Base-by-base conservation (phyloP, 371 early-diverging fungal genomes). In the Nematocida sp. region DNA sequence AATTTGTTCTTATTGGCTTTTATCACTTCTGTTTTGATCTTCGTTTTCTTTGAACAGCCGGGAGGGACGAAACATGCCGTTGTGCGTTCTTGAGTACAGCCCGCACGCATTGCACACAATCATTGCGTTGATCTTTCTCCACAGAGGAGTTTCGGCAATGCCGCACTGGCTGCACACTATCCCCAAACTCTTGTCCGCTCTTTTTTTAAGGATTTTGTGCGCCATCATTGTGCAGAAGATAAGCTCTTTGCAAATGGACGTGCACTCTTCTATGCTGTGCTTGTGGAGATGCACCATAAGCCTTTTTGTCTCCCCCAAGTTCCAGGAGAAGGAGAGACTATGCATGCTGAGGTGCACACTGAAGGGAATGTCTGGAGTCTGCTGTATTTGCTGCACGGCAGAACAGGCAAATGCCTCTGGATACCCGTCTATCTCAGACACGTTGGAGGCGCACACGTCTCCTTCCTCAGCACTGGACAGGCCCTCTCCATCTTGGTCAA, bases 61-160 rank as follows among this genome's bases (percentile, higher is more conserved):
- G 31, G 34, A 31, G 11, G 77, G 77, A 2, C 77, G 80, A 23
- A 76, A 58, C 17, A 64, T 48, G 27, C 55, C 67, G 21, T 75
- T 70, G 63, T 82, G 80, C 63, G 77, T 79, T 49, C 76, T 80
- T 32, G 50, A 78, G 52, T 82, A 82, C 19, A 82, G 79, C 27
- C 83, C 83, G 57, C 83, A 82, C 17, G 83, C 83, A 58, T 82
- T 82, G 60, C 83, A 82, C 15, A 80, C 64, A 38, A 67, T 55
- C 1, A 40, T 32, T 2, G 56, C 56, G 52, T 76, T 67, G 0
- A 45, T 21, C 75, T 76, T 63, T 38, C 83, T 62, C 83, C 83
- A 82, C 23, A 80, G 63, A 21, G 80, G 76, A 1, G 83, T 82
- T 13, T 34, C 63, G 2, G 46, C 63, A 19, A 79, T 82, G 23